Evolutionary conservation across 805 yeast genomes (phyloP).

Genomic region (Ogataea pini): DNA sequence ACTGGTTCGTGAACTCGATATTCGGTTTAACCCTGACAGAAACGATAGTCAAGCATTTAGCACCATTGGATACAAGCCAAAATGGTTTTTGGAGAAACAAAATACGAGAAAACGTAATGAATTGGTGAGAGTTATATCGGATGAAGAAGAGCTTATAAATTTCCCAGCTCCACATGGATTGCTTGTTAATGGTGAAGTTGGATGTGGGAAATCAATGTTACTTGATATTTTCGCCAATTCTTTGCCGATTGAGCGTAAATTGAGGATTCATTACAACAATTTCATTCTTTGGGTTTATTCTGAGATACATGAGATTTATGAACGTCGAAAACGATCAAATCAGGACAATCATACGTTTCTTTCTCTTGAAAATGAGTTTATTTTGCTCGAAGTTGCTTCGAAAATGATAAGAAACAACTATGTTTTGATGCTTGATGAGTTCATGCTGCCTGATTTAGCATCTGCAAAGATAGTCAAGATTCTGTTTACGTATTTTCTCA

Average conservation of each 20-base stretch:
- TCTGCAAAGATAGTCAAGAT: conserved; percentile 68
- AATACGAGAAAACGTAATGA: conserved; percentile 32
- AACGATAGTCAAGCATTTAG: conserved; percentile 28
- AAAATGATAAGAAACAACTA: conserved; percentile 60
- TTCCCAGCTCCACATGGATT: conserved; percentile 66
- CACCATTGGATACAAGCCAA: conserved; percentile 33
- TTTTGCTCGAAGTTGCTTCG: conserved; percentile 66
- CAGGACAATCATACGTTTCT: conserved; percentile 35
- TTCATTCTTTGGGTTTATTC: conserved; percentile 68
- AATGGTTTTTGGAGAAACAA: conserved; percentile 26
- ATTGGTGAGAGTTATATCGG: conserved; percentile 51
- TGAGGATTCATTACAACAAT: conserved; percentile 70
- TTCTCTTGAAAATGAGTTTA: conserved; percentile 59
- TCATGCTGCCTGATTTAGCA: conserved; percentile 76
- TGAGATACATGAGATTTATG: conserved; percentile 58
- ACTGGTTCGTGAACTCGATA: conserved; percentile 38
- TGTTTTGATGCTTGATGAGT: conserved; percentile 66
- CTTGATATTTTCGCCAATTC: conserved; percentile 71
- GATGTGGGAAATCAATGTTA: conserved; percentile 74
- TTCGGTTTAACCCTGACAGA: conserved; percentile 21
- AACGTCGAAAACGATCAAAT: conserved; percentile 39
- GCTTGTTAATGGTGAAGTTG: conserved; percentile 64
- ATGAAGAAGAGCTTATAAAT: conserved; percentile 58
- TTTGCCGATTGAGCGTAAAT: conserved; percentile 61
- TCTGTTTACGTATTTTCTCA: conserved; percentile 67